Base-by-base conservation (phyloP, 225 moss, liverwort and hornwort species). In the Sphagnum contortum region DNA sequence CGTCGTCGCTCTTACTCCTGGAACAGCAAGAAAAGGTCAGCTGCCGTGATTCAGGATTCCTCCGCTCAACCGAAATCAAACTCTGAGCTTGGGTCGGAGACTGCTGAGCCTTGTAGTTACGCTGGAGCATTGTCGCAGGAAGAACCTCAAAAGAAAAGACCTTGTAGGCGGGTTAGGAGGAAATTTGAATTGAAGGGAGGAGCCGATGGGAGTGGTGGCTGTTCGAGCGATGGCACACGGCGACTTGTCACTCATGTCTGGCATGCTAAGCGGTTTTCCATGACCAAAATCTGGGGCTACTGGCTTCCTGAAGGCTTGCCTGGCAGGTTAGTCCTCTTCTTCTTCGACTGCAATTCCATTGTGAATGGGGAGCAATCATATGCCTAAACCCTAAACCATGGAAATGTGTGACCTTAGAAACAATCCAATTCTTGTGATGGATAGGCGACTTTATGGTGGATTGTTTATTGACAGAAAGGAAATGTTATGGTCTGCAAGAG, bases 251-350 rank as follows among this genome's bases (percentile, higher is more conserved):
- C 93, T 62, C 98, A 98, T 71, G 89, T 98, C 47, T 98, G 98
- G 98, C 98, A 98, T 72, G 98, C 98, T 12, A 98, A 98, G 82
- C 91, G 98, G 12, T 93, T 98, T 63, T 75, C 81, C 12, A 98
- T 98, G 98, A 83, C 68, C 48, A 91, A 89, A 68, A 45, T 68
- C 9, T 98, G 98, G 98, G 89, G 89, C 46, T 87, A 90, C 64
- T 81, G 71, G 79, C 84, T 98, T 62, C 72, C 98, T n/a, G 75
- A 87, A 71, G 93, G 93, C 51, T 76, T 87, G 0, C 80, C 89
- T 55, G 98, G 98, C 76, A 87, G 93, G 98, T 91, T 64, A 11
- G 13, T 63, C 13, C 45, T 11, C 62, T 12, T 47, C 44, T 48
- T 71, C 44, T 49, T 29, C 29, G 29, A 29, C 29, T 29, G 29